Base-by-base conservation (phyloP, 2,329 filamentous ascomycete genomes). In the Colletotrichum tropicicola region DNA sequence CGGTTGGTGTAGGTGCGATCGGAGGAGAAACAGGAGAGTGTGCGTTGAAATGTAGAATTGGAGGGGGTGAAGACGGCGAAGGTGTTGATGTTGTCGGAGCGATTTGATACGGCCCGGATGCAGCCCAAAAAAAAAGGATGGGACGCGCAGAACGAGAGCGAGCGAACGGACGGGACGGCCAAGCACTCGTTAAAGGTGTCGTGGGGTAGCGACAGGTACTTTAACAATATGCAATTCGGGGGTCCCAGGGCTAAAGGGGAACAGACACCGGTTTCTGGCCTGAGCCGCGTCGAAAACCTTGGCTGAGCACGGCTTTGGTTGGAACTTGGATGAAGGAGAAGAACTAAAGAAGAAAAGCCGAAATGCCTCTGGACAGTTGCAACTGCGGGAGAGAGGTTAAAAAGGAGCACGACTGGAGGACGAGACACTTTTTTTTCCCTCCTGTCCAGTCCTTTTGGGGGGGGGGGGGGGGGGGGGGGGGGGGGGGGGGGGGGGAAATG, bases 101-200 rank as follows among this genome's bases (percentile, higher is more conserved):
- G 45, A 39, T 21, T 65, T 30, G 57, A 47, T 32, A 55, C 21
- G 44, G 49, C 49, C 56, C 44, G 23, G 13, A 39, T 48, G 51
- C 37, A 27, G n/a, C 21, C 10, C 17, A 47, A 32, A 30, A 30
- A 32, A 47, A 59, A 15, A 53, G 21, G 51, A 53, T n/a, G 43
- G 56, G 48, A 53, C 47, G 65, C 61, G 65, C 45, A 58, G 59
- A 51, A 49, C 17, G 49, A 54, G 66, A 43, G 62, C 48, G 56
- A 68, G 67, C 67, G 67, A 68, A 52, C 45, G 67, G 67, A 68
- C 65, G 60, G 67, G 65, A 68, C 65, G 57, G 56, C 67, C 67
- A 67, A 68, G 67, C 67, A 68, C 56, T 68, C 49, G 67, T 68
- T 52, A 67, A 65, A 65, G 55, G 59, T 59, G 59, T 55, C 67